phyloP scores from a whole-genome alignment of 331 rosid species.

The Dryas integrifolia region DNA sequence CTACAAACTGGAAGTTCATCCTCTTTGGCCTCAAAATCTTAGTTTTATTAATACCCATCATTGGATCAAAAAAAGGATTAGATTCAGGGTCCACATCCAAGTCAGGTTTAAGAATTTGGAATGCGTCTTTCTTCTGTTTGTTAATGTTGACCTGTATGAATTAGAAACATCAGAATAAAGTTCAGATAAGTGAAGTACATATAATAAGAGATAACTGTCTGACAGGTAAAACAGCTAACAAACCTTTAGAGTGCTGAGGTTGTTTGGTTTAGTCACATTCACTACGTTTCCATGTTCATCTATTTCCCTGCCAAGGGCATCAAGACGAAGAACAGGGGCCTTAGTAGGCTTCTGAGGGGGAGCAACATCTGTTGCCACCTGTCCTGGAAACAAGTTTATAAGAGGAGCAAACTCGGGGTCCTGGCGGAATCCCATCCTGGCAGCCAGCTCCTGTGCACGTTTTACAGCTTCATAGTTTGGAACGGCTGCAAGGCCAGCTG shows the following conservation, averaged over 20 bases:
- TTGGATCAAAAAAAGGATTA: slow-evolving; percentile 76
- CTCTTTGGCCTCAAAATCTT: slow-evolving; percentile 85
- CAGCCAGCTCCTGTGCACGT: slow-evolving; percentile 92
- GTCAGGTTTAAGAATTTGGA: slow-evolving; percentile 88
- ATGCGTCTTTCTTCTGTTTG: slow-evolving; percentile 90
- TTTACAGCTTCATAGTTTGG: slow-evolving; percentile 74
- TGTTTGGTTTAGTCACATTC: slow-evolving; percentile 74
- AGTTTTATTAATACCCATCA: slow-evolving; percentile 77
- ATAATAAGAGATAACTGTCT: not conserved
- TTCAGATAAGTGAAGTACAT: slow-evolving; percentile 9
- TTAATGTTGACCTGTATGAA: slow-evolving; percentile 82
- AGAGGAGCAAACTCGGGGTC: slow-evolving; percentile 96
- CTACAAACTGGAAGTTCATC: slow-evolving; percentile 78
- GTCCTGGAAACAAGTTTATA: slow-evolving; percentile 86
- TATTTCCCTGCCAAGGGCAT: slow-evolving; percentile 94
- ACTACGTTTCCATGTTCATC: slow-evolving; percentile 92
- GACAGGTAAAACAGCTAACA: slow-evolving; percentile 21
- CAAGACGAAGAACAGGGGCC: slow-evolving; percentile 97
- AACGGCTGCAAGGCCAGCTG: slow-evolving; percentile 42
- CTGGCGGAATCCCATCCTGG: slow-evolving; percentile 90
- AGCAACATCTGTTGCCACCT: slow-evolving; percentile 48
- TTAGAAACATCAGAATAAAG: slow-evolving; percentile 10
- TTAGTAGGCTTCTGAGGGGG: slow-evolving; percentile 77
- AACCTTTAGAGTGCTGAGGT: slow-evolving; percentile 95
- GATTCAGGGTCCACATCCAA: slow-evolving; percentile 84